phyloP scores from a whole-genome alignment of 352 stramenopile species.

The Elongisporangium undulatum region DNA sequence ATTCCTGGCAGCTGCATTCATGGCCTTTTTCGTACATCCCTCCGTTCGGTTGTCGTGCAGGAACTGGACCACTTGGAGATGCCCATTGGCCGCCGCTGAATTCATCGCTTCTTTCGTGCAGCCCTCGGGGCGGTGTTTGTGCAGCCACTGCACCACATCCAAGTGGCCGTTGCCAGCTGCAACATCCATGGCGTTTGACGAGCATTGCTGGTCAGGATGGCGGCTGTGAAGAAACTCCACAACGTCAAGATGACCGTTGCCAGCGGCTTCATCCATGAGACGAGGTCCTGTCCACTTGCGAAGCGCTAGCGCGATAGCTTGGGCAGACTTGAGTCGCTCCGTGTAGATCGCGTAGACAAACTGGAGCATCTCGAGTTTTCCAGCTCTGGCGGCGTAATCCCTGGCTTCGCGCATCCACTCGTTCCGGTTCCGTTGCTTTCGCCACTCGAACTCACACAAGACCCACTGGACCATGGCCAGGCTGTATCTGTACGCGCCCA shows the following conservation, averaged over 20 bases:
- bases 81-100: slow-evolving; percentile 40
- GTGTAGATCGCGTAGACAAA: background rate
- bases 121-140: slow-evolving; percentile 43
- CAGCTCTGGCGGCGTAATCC: no score
- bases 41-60: slow-evolving; percentile 50
- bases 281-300: background rate
- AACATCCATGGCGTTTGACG: slow-evolving; percentile 51
- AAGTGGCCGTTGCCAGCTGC: slow-evolving; percentile 51
- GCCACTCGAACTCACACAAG: background rate
- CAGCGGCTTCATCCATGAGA: slow-evolving; percentile 66
- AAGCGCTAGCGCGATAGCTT: background rate
- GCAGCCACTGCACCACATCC: slow-evolving; percentile 52
- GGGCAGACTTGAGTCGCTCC: background rate
- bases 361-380: background rate
- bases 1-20: slow-evolving; percentile 24
- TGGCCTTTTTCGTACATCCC: slow-evolving; percentile 38
- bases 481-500: background rate
- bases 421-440: background rate
- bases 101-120: slow-evolving; percentile 64
- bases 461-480: background rate
- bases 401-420: background rate
- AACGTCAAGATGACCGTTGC: slow-evolving; percentile 40
- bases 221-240: slow-evolving; percentile 59
- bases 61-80: slow-evolving; percentile 50
- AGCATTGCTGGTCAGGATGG: slow-evolving; percentile 35